Evolutionary conservation across 2,329 filamentous ascomycete genomes (phyloP), one percentile per base, ranked within the genome.

Genomic region (Fusarium anguioides): DNA sequence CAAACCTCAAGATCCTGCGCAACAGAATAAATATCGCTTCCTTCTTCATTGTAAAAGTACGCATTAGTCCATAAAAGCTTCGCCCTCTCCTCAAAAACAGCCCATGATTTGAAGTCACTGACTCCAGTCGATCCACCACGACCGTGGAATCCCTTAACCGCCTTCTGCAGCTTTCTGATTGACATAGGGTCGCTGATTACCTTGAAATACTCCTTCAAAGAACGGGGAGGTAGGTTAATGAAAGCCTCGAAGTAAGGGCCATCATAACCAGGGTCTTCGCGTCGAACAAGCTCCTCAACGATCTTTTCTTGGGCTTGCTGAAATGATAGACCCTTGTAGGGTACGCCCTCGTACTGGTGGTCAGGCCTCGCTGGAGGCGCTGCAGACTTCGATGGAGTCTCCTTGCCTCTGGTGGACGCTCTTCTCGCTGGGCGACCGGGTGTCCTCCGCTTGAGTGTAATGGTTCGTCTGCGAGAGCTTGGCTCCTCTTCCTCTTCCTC

Each of bases 221-320:
- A 84, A 29, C 92, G 88, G 26, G 91, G 86, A 0, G 94, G 94
- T 26, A 97, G 84, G 72, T 91, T 91, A 59, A 94, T 81, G 72
- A 97, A 97, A 0, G 92, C 89, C 64, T 88, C 84, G 68, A 89
- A 90, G 63, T 89, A 87, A 36, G 89, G 87, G 52, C 91, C 91
- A 46, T 91, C 87, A 47, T 81, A 91, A 88, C 86, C 83, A 62
- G 88, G 87, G 61, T 93, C 89, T 45, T 87, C 84, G 67, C 84
- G 87, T 44, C 91, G 86, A 14, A 95, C 84, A 63, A 95, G 78
- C 70, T 95, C 92, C 53, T 90, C 87, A 6, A 97, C 82, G 56
- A 97, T 88, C 81, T 93, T 93, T 70, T 96, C 92, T 75, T 97
- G 93, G 0, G 93, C 94, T 74, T 94, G 86, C 75, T 96, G 92